Percentiles rank a stretch among this genome's conserved stretches.
phyloP scores from a whole-genome alignment of 1,284 basidiomycete genomes.

The Trichosporon coremiiforme region DNA sequence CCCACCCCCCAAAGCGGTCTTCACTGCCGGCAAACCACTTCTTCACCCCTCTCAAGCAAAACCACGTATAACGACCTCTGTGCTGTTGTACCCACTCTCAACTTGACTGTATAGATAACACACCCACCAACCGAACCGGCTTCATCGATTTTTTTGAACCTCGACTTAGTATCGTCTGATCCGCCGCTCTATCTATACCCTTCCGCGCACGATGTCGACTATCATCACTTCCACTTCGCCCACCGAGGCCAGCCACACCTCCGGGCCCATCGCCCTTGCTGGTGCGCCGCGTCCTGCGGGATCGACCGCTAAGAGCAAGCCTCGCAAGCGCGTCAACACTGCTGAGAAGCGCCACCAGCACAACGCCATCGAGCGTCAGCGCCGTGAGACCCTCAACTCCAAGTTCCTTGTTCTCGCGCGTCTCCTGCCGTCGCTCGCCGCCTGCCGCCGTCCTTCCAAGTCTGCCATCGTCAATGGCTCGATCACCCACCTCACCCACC shows the following conservation, averaged over 20 bases:
- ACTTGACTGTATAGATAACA: slow-evolving; percentile 13
- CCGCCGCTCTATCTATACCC: slow-evolving; percentile 18
- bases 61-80: slow-evolving; percentile 15
- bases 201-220: slow-evolving; percentile 31
- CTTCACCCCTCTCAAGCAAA: slow-evolving; percentile 10
- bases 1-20: neutral
- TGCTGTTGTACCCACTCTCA: slow-evolving; percentile 15
- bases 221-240: slow-evolving; percentile 40
- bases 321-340: slow-evolving; percentile 76
- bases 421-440: slow-evolving; percentile 81
- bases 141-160: slow-evolving; percentile 15
- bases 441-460: slow-evolving; percentile 88
- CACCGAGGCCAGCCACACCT: slow-evolving; percentile 28
- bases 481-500: slow-evolving; percentile 78
- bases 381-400: slow-evolving; percentile 85
- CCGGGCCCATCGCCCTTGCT: slow-evolving; percentile 30
- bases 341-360: slow-evolving; percentile 90
- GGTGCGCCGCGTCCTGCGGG: slow-evolving; percentile 33
- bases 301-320: slow-evolving; percentile 63
- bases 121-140: neutral
- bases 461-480: slow-evolving; percentile 90
- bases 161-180: slow-evolving; percentile 1
- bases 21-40: neutral
- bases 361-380: slow-evolving; percentile 89
- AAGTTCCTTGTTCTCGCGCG: slow-evolving; percentile 83